These are phyloP conservation scores for Pyrenopolyporus hunteri DNA, from an alignment of 495 filamentous ascomycete species.

Conservation along the genomic window DNA sequence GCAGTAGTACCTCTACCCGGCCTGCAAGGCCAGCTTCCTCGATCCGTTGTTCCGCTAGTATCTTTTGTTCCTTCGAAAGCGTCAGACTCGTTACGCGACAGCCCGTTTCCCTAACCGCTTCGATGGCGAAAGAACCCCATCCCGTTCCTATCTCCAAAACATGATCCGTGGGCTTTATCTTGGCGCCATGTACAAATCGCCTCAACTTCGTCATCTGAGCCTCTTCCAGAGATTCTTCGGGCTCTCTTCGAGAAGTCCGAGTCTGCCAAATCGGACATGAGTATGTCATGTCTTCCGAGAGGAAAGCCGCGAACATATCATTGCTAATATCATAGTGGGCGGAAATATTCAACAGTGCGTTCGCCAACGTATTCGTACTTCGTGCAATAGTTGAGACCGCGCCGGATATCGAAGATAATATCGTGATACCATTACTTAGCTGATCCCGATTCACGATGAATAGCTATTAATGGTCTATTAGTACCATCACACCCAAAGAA, in stretches of 20 bases:
- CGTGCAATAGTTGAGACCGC: conserved; percentile 59
- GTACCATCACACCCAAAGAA: not conserved
- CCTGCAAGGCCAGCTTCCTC: conserved; percentile 56
- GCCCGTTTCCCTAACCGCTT: conserved; percentile 62
- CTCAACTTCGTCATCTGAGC: conserved; percentile 70
- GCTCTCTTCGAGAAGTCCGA: conserved; percentile 28
- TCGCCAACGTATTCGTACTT: conserved; percentile 67
- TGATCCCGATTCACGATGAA: conserved; percentile 67
- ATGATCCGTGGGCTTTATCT: conserved; percentile 66
- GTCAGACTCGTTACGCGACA: conserved; percentile 70
- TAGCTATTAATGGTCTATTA: conserved; percentile 46
- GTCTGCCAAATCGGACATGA: conserved; percentile 71
- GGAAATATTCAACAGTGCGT: conserved; percentile 67
- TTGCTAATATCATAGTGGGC: conserved; percentile 82
- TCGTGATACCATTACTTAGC: conserved; percentile 62
- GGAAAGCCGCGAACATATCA: conserved; percentile 72
- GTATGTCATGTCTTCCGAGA: conserved; percentile 78
- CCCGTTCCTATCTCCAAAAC: conserved; percentile 74
- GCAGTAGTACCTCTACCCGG: conserved; percentile 62
- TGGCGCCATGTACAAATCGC: conserved; percentile 64
- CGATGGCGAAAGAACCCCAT: conserved; percentile 71
- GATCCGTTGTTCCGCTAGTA: conserved; percentile 64
- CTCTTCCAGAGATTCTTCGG: conserved; percentile 61
- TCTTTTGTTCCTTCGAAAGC: conserved; percentile 65
- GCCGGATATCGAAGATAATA: conserved; percentile 62